Evolutionary conservation across 169 alveolate species (phyloP), one percentile per base, ranked within the genome.

Genomic region (Theileria luwenshuni): DNA sequence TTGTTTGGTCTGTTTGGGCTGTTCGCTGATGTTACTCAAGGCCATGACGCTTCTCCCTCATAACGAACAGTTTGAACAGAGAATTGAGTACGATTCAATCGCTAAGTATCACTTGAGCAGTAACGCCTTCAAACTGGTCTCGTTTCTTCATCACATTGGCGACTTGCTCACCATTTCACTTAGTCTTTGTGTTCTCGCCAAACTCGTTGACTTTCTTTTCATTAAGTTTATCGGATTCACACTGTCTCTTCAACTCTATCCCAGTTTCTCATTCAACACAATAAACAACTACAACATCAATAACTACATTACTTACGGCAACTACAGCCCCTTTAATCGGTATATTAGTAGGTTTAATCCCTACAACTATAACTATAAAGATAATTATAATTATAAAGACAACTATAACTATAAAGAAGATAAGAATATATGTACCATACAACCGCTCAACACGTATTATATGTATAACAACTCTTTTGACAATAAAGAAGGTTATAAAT

Each of bases 31-130:
- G 93, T 69, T 88, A 33, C 74, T 88, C 43, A 76, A 90, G 49
- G 90, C 93, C 19, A 84, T 88, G 85, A 88, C 93, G 13, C 64
- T 88, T 67, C 84, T 88, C 60, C 93, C 93, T 19, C 86, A 88
- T 68, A 88, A 88, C 73, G 65, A 64, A 35, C 84, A 88, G 69
- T 88, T 88, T 59, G 90, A 83, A 49, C 93, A 88, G 58, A 72
- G 93, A 47, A 88, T 88, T 47, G 93, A 88, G 75, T 88, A 80
- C 74, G 81, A 85, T 69, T 81, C 93, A 35, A 69, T 88, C 69
- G 90, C 81, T 32, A 84, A 84, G 73, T 88, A 88, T 64, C 84
- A 81, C 77, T 69, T 88, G 72, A 80, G 91, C 28, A 88, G 84
- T 42, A 56, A 68, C 51, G 70, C 76, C 74, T 88, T 84, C 85